These are phyloP conservation scores for Actinomortierella wolfii DNA, from an alignment of 371 early-diverging fungal species.

Conservation along the genomic window DNA sequence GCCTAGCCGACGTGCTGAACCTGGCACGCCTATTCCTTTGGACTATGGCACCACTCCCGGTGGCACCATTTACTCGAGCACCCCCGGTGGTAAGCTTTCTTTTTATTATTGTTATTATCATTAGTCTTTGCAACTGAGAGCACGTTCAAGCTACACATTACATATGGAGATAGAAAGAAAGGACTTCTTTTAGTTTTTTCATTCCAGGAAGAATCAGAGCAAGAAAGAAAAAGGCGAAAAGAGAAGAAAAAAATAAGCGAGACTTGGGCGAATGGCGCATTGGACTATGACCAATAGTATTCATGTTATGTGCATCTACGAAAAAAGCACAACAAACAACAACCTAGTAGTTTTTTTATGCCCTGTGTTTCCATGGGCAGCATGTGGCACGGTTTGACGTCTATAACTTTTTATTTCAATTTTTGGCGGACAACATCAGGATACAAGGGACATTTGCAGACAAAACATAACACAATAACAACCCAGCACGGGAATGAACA, in stretches of 20 bases:
- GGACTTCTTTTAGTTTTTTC: constrained; percentile 4
- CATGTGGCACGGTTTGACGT: too few relatives aligned
- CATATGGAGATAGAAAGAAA: constrained; percentile 9
- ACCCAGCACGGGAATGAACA: too few relatives aligned
- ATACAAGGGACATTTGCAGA: too few relatives aligned
- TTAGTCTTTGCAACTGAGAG: too few relatives aligned
- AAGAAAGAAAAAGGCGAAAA: background rate
- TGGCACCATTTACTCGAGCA: constrained; percentile 64
- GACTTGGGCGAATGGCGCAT: background rate
- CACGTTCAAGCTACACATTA: background rate
- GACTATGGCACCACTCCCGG: constrained; percentile 63
- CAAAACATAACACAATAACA: too few relatives aligned
- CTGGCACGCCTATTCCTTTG: constrained; percentile 55
- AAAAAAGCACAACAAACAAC: too few relatives aligned
- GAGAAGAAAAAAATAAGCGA: background rate
- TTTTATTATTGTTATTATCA: background rate
- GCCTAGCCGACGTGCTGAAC: constrained; percentile 56
- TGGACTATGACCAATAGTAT: background rate
- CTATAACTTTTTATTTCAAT: too few relatives aligned
- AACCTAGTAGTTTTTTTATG: too few relatives aligned
- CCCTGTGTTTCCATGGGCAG: too few relatives aligned
- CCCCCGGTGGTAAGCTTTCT: constrained; percentile 59
- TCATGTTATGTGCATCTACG: background rate
- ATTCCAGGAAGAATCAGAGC: background rate
- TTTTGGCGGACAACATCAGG: too few relatives aligned